Conservation (phyloP, 2,329 filamentous ascomycete species). For the Penicillium sclerotigenum region DNA sequence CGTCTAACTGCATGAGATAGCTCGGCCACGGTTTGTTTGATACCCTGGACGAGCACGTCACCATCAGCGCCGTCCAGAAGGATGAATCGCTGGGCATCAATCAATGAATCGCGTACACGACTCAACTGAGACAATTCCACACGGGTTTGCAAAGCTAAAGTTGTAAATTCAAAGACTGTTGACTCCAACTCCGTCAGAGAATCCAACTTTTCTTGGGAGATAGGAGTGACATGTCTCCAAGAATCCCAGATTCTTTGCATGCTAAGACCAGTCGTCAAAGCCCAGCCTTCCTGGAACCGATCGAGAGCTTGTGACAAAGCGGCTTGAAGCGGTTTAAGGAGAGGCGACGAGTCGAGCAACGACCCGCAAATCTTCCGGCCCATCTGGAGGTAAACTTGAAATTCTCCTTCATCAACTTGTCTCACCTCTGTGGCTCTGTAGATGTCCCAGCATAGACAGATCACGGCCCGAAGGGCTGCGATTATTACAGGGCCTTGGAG, state of each 20-base stretch:
- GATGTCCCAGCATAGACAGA: conserved; percentile 51
- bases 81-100: conserved; percentile 39
- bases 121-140: conserved; percentile 37
- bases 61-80: conserved; percentile 37
- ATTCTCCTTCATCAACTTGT: conserved; percentile 52
- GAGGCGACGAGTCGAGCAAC: conserved; percentile 27
- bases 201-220: conserved; percentile 32
- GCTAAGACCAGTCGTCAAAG: conserved; percentile 68
- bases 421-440: conserved; percentile 41
- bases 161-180: conserved; percentile 37
- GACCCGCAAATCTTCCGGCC: conserved; percentile 37
- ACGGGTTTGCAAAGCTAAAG: conserved; percentile 36
- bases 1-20: conserved; percentile 33
- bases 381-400: conserved; percentile 53
- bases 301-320: conserved; percentile 37
- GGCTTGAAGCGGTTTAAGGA: conserved; percentile 28
- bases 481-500: conserved; percentile 27
- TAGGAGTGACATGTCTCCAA: conserved; percentile 61
- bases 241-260: conserved; percentile 77
- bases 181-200: conserved; percentile 37
- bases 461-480: conserved; percentile 31
- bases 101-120: conserved; percentile 37
- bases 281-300: conserved; percentile 67
- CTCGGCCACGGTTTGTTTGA: conserved; percentile 39
- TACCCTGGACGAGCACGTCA: conserved; percentile 34